Base-by-base conservation (phyloP, 2,329 filamentous ascomycete species). In the Eurotiales sp. region DNA sequence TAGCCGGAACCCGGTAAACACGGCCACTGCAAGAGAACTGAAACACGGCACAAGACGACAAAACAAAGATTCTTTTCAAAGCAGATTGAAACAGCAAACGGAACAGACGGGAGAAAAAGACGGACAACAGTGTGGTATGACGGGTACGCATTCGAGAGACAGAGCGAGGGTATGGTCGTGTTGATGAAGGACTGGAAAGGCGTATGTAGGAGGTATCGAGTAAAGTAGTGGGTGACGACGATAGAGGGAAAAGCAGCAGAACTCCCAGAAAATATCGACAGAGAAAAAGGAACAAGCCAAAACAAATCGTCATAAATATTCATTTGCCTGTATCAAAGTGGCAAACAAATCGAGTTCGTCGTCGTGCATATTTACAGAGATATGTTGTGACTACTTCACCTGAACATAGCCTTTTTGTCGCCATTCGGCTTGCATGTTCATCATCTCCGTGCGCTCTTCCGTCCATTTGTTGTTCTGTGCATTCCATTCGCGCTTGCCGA, bases 401-500 rank as follows among this genome's bases (percentile, higher is more conserved):
- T 53, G 46, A 25, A 54, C 49, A 29, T 62, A 71, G 53, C 68
- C 67, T 39, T 61, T 66, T 51, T 65, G 60, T 45, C 63, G 70
- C 70, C 70, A 72, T 37, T 67, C 62, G 17, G 60, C 55, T 56
- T 72, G 69, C 59, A 62, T 65, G 52, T 66, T 66, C 59, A 66
- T 61, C 61, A 67, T 67, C 47, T 70, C 68, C n/a, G 57, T 66
- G 39, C 67, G 68, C 48, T 71, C 66, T n/a, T 56, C 56, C 55
- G 58, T 56, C 65, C 72, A 79, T 45, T 72, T 72, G 59, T 70
- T 67, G 55, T 79, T 75, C 36, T 74, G 75, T 19, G 73, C 50
- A 17, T 70, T 72, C 41, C 71, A 68, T 60, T 80, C 78, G 40
- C 71, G 70, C 52, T 74, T 72, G 29, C 78, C 78, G 55, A 70